These are phyloP conservation scores for Darksidea phi DNA, from an alignment of 495 filamentous ascomycete genomes.

Conservation along the genomic window DNA sequence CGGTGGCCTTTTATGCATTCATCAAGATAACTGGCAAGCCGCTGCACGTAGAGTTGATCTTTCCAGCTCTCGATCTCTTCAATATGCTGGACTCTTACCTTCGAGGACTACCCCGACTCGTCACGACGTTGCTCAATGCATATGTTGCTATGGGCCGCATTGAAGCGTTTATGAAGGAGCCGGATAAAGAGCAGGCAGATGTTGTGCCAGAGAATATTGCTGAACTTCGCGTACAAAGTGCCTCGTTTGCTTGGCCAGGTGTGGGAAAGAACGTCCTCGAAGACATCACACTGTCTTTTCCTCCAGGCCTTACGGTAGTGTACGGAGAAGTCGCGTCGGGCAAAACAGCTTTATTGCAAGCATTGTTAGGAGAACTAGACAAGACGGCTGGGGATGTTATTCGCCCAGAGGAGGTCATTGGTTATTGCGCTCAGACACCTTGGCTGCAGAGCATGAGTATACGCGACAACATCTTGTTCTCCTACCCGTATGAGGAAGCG, in stretches of 20 bases:
- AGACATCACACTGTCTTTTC: constrained; percentile 60
- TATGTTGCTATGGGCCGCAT: constrained; percentile 74
- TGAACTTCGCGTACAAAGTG: constrained; percentile 56
- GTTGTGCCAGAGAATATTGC: constrained; percentile 38
- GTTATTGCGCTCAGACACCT: constrained; percentile 81
- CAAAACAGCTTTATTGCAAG: constrained; percentile 77
- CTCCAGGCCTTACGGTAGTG: constrained; percentile 64
- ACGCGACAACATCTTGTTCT: constrained; percentile 80
- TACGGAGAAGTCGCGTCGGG: constrained; percentile 75
- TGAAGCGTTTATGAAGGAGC: constrained; percentile 79
- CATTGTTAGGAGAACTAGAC: constrained; percentile 77
- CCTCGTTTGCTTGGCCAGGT: constrained; percentile 77
- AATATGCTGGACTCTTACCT: constrained; percentile 66
- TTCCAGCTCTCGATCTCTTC: constrained; percentile 78
- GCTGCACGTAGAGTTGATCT: constrained; percentile 73
- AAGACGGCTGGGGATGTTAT: constrained; percentile 56
- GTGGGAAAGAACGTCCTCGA: constrained; percentile 59
- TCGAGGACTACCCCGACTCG: constrained; percentile 66
- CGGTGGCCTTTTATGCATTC: constrained; percentile 75
- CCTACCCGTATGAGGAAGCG: constrained; percentile 63
- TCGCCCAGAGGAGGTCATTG: constrained; percentile 66
- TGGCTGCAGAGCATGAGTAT: constrained; percentile 93
- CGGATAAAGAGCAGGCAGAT: constrained; percentile 60
- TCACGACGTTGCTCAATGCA: constrained; percentile 71
- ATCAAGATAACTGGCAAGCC: constrained; percentile 63